Base-by-base conservation (phyloP, 352 stramenopile species). In the Phytophthora hibernalis region DNA sequence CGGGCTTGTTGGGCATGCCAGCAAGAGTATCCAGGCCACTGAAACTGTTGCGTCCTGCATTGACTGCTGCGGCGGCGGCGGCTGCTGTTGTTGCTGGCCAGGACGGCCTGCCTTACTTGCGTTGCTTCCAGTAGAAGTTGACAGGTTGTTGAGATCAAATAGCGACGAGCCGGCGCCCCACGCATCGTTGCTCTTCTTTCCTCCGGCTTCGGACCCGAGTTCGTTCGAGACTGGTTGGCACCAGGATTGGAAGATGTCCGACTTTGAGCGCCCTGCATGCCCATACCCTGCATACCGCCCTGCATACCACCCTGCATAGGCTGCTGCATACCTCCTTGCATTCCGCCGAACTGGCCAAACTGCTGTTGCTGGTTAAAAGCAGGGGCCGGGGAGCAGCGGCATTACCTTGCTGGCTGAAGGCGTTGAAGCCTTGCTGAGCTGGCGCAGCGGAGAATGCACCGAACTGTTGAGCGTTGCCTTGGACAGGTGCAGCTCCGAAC, bases 121-220 rank as follows among this genome's bases (percentile, higher is more conserved):
- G 20, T 65, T 71, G 35, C 38, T 75, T n/a, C 62, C 35, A 5
- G 54, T 59, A 59, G 77, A 80, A 13, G 61, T 67, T 24, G 63
- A 73, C 45, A 95, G 63, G 61, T 95, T 95, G 66, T 79, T 92
- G n/a, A 95, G 69, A 56, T 95, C 75, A 15, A 93, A 90, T 13
- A 95, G 65, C 45, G 78, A 89, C 0, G 86, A 95, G 9, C 86
- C 86, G 68, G 86, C 86, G 47, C 86, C 86, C 86, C 86, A 95
- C 4, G 86, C 86, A 47, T 95, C 86, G 50, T 85, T 91, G 28
- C 79, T 80, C 60, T 83, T 79, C 40, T 76, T 82, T n/a, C 90
- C 74, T 71, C 67, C n/a, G 55, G 57, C 24, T 68, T 68, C 10
- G 70, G 51, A 21, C 54, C 66, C n/a, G 65, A 69, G 35, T 65